Conservation (phyloP, 371 early-diverging fungal species). For the Mucor sp. region DNA sequence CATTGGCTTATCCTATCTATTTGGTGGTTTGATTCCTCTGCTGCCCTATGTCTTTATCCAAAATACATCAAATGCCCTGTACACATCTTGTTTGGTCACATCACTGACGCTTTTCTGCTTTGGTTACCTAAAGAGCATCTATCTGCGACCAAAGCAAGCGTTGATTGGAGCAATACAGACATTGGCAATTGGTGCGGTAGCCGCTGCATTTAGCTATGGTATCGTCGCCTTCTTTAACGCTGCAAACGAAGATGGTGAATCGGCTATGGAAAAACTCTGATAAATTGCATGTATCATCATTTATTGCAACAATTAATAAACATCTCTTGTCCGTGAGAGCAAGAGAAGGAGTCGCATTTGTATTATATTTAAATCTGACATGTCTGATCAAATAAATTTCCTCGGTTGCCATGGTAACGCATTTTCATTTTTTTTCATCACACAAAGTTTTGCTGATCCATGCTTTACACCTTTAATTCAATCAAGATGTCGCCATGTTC, state of each 20-base stretch:
- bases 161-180: conserved; percentile 60
- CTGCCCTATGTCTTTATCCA: conserved; percentile 63
- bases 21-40: conserved; percentile 73
- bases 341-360: neutral
- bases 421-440: neutral
- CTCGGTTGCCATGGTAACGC: neutral
- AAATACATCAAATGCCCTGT: conserved; percentile 48
- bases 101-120: conserved; percentile 65
- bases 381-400: neutral
- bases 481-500: neutral
- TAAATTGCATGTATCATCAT: neutral
- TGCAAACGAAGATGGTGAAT: neutral
- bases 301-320: neutral
- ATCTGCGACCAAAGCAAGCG: conserved; percentile 53
- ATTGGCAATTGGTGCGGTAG: conserved; percentile 62
- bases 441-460: neutral
- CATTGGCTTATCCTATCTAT: conserved; percentile 69
- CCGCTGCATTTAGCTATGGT: conserved; percentile 60
- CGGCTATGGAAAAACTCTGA: neutral
- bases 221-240: conserved; percentile 37
- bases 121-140: conserved; percentile 66
- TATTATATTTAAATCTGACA: neutral
- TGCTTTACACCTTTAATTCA: neutral
- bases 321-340: too few species aligned
- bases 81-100: conserved; percentile 57